Conservation (phyloP, 1,284 basidiomycete genomes). For the Grifola frondosa region DNA sequence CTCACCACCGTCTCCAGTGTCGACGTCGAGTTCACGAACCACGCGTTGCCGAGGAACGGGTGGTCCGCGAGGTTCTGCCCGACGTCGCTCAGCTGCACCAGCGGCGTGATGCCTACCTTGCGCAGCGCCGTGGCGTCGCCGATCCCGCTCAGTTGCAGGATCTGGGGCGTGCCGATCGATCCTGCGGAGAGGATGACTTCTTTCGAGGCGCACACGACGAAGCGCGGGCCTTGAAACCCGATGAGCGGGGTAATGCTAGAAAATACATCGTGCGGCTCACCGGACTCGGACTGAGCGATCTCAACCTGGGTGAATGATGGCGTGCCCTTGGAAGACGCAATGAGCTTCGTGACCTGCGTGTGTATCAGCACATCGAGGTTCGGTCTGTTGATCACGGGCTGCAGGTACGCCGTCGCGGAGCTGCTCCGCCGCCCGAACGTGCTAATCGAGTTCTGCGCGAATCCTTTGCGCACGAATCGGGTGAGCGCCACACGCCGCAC, state of each 20-base stretch:
- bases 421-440: conserved; percentile 16
- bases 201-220: conserved; percentile 21
- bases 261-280: conserved; percentile 6
- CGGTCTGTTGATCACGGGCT: conserved; percentile 12
- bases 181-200: conserved; percentile 32
- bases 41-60: conserved; percentile 15
- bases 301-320: conserved; percentile 14
- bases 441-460: conserved; percentile 17
- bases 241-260: background rate
- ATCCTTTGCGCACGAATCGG: conserved; percentile 14
- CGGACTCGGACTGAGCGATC: conserved; percentile 6
- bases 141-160: conserved; percentile 26
- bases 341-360: conserved; percentile 17
- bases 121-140: conserved; percentile 17
- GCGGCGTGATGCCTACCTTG: conserved; percentile 13
- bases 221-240: conserved; percentile 6
- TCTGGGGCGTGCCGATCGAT: conserved; percentile 22
- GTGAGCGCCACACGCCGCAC: background rate
- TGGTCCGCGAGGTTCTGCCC: conserved; percentile 33
- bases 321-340: conserved; percentile 2
- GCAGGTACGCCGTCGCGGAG: conserved; percentile 24
- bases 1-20: conserved; percentile 12
- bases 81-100: conserved; percentile 20
- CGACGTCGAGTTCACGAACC: conserved; percentile 12
- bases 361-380: conserved; percentile 26